These are phyloP conservation scores for Neurospora tetraspora DNA, from an alignment of 495 filamentous ascomycete species.

Conservation along the genomic window DNA sequence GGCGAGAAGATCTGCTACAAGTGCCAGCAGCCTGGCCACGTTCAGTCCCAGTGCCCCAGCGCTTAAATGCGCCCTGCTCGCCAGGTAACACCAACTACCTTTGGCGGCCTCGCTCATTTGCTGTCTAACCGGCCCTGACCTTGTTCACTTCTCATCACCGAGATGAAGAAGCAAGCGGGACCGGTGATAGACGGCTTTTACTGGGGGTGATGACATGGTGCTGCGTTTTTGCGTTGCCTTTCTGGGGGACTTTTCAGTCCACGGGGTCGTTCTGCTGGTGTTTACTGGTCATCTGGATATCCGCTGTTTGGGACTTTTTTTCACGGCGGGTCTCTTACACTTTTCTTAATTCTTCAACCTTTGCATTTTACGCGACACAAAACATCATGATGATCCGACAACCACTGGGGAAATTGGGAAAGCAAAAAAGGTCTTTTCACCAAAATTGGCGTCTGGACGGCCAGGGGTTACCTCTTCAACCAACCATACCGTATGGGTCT, in stretches of 20 bases:
- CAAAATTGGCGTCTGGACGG: slow-evolving; percentile 21
- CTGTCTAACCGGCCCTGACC: slow-evolving; percentile 13
- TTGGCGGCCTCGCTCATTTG: slow-evolving; percentile 13
- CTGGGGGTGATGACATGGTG: slow-evolving; percentile 18
- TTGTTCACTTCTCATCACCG: slow-evolving; percentile 11
- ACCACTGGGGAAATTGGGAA: slow-evolving; percentile 21
- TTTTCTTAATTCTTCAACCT: slow-evolving; percentile 7
- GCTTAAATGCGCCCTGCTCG: slow-evolving; percentile 11
- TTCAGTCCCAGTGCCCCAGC: slow-evolving; percentile 86
- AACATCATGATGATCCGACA: slow-evolving; percentile 16
- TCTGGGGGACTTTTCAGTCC: slow-evolving; percentile 19
- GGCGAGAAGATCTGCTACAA: slow-evolving; percentile 95
- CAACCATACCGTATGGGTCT: neutral
- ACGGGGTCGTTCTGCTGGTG: slow-evolving; percentile 21
- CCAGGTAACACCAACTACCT: slow-evolving; percentile 3
- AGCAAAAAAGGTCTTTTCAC: slow-evolving; percentile 10
- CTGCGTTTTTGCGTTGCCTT: slow-evolving; percentile 20
- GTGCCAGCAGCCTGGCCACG: slow-evolving; percentile 96
- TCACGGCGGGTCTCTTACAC: slow-evolving; percentile 2
- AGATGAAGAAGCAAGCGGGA: slow-evolving; percentile 15
- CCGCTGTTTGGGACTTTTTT: slow-evolving; percentile 16
- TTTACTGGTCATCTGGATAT: slow-evolving; percentile 28
- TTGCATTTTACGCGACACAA: slow-evolving; percentile 5
- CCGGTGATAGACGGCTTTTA: slow-evolving; percentile 7
- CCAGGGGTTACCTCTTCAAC: slow-evolving; percentile 10